Percentiles rank a stretch among this genome's conserved stretches.
Conservation (phyloP, 495 filamentous ascomycete genomes). For the Melanomma pulvis-pyrius region DNA sequence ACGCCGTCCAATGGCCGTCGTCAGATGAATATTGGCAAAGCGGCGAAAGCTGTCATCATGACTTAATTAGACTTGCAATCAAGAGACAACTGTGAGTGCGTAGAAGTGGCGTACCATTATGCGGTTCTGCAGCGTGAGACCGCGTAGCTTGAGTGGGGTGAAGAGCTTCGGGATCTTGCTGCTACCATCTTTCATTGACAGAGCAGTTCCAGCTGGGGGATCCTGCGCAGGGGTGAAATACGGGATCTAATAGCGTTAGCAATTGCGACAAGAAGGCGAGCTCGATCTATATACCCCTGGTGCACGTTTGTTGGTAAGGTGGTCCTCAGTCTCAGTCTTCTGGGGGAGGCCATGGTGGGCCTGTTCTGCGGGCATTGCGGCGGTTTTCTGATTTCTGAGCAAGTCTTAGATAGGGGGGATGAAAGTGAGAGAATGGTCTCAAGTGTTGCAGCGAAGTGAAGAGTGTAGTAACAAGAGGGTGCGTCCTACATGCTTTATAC, state of each 20-base stretch:
- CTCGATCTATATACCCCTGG: constrained; percentile 20
- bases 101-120: constrained; percentile 51
- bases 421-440: neutral
- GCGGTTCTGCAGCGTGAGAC: constrained; percentile 72
- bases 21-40: constrained; percentile 74
- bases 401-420: neutral
- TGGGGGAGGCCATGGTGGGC: constrained; percentile 27
- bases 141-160: constrained; percentile 56
- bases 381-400: neutral
- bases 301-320: constrained; percentile 28
- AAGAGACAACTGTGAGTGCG: too few species aligned
- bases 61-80: constrained; percentile 40
- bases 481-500: neutral
- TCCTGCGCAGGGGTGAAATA: constrained; percentile 38
- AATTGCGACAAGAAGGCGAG: neutral
- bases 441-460: neutral
- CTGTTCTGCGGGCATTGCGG: constrained; percentile 3
- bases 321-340: constrained; percentile 16
- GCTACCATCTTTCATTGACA: constrained; percentile 33
- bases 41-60: constrained; percentile 48
- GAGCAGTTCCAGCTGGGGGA: constrained; percentile 36
- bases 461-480: neutral
- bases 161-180: constrained; percentile 41
- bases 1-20: constrained; percentile 70
- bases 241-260: constrained; percentile 23